phyloP scores from a whole-genome alignment of 2,329 filamentous ascomycete genomes.

The Arachnopeziza araneosa region DNA sequence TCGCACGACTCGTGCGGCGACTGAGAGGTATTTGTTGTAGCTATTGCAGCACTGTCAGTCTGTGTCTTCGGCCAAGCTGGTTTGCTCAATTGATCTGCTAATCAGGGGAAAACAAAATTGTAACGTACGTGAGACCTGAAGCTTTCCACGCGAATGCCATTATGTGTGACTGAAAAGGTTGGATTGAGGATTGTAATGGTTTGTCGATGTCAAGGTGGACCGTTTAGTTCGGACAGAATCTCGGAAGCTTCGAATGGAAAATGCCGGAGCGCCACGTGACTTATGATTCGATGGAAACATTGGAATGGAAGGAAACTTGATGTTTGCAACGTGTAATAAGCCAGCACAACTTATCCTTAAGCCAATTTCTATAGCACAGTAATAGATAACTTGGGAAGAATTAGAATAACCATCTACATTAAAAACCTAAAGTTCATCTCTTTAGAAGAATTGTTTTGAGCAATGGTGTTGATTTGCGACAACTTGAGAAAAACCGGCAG shows the following conservation, averaged over 20 bases:
- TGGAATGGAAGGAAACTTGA: not conserved
- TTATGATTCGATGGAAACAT: not conserved
- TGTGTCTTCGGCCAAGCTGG: not conserved
- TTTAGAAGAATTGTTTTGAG: too few species aligned
- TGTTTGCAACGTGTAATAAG: too few species aligned
- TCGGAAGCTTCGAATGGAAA: not conserved
- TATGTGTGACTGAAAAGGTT: conserved; percentile 22
- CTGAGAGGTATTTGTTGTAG: conserved; percentile 99
- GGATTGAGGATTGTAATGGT: conserved; percentile 12
- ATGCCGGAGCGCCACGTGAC: conserved; percentile 10
- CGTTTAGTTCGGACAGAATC: not conserved
- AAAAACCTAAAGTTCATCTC: too few species aligned
- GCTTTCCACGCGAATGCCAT: conserved; percentile 99
- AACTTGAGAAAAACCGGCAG: too few species aligned
- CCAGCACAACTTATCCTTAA: too few species aligned
- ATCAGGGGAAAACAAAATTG: not conserved
- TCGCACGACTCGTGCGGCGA: conserved; percentile 92
- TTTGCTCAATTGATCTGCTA: conserved; percentile 15
- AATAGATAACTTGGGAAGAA: too few species aligned
- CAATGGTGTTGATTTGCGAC: too few species aligned
- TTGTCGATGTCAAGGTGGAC: conserved; percentile 13
- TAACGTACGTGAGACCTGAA: conserved; percentile 66
- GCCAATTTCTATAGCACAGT: too few species aligned
- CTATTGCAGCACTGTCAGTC: conserved; percentile 47
- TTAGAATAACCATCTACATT: too few species aligned